Conservation (phyloP, 371 early-diverging fungal genomes). For the Smittium mucronatum region DNA sequence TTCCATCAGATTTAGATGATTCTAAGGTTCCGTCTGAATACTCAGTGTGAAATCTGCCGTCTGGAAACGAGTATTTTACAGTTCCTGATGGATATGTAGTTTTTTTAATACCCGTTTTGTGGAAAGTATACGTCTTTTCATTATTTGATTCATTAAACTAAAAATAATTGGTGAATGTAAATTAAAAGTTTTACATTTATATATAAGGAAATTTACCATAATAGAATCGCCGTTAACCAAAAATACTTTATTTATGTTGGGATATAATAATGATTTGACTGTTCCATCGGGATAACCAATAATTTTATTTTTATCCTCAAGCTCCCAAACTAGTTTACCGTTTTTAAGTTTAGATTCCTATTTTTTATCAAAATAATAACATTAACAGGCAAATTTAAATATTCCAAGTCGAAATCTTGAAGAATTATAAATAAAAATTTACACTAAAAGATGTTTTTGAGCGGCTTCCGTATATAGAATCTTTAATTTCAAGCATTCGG, state of each 20-base stretch:
- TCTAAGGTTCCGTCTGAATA: too few relatives aligned
- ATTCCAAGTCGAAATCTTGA: too few relatives aligned
- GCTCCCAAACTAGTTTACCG: neutral
- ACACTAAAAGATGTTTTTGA: too few relatives aligned
- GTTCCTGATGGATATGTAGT: neutral
- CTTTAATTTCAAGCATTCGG: too few relatives aligned
- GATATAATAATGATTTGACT: neutral
- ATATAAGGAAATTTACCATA: neutral
- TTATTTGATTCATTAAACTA: neutral
- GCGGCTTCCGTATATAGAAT: too few relatives aligned
- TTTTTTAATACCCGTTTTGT: neutral
- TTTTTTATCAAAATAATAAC: too few relatives aligned
- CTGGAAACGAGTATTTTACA: neutral
- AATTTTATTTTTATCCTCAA: neutral
- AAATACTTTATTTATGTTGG: neutral
- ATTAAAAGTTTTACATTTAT: neutral
- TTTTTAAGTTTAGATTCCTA: neutral
- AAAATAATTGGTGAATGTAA: neutral
- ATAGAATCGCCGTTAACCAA: neutral
- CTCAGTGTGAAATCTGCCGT: neutral
- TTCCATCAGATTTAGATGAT: neutral
- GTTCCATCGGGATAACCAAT: neutral
- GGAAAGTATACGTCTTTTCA: neutral
- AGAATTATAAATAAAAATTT: too few relatives aligned
- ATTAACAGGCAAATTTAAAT: too few relatives aligned